A percentile compares a stretch with the other conserved stretches of the same genome.
These are phyloP conservation scores for Rauvolfia tetraphylla DNA, from an alignment of 257 asterid genomes.

Conservation along the genomic window DNA sequence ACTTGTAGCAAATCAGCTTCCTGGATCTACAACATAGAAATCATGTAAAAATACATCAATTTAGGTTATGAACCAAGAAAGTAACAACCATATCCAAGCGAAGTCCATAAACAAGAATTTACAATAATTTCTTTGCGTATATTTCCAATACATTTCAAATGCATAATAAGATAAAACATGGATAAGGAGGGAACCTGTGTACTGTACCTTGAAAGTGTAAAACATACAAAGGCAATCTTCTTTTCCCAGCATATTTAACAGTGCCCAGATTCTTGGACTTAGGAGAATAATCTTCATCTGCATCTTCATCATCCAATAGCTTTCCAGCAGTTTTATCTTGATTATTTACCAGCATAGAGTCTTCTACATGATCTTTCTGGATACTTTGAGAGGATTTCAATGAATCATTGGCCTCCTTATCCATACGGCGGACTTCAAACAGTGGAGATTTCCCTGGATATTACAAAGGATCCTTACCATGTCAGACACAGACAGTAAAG, in stretches of 20 bases:
- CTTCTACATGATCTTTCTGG: conserved; percentile 29
- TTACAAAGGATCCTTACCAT: conserved; percentile 24
- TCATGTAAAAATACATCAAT: not conserved
- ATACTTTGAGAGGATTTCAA: conserved; percentile 24
- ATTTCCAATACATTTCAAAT: conserved; percentile 7
- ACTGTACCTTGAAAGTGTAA: conserved; percentile 66
- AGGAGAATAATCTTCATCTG: conserved; percentile 35
- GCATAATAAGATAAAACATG: conserved; percentile 8
- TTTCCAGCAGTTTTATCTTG: conserved; percentile 21
- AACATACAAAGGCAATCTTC: conserved; percentile 50
- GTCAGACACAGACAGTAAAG: no score
- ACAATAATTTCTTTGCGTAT: not conserved
- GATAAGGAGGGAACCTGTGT: conserved; percentile 3
- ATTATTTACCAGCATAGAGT: conserved; percentile 19
- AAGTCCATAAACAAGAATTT: not conserved
- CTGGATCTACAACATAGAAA: conserved; percentile 55
- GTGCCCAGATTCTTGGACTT: conserved; percentile 40
- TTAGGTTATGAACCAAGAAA: not conserved
- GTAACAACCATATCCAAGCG: not conserved
- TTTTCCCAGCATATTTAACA: conserved; percentile 29
- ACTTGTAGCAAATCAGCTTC: conserved; percentile 89
- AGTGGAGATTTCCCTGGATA: conserved; percentile 70
- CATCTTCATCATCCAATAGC: conserved; percentile 39
- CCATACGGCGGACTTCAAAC: conserved; percentile 67
- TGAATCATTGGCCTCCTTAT: conserved; percentile 36